These are phyloP conservation scores for Pouteria campechiana DNA, from an alignment of 179 eudicot species.

Conservation along the genomic window DNA sequence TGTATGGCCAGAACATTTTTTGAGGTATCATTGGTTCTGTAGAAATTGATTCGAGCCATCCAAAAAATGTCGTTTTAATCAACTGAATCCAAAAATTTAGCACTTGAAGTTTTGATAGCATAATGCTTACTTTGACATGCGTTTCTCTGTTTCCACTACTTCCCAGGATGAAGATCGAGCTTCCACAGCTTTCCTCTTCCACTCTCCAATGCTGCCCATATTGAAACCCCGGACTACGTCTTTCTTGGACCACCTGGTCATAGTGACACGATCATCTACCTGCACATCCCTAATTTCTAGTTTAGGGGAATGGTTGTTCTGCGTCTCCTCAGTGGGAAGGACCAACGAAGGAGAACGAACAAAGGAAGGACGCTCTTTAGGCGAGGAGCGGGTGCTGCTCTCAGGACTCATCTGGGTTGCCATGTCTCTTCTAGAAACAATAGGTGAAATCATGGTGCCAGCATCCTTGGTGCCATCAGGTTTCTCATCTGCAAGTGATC, in stretches of 20 bases:
- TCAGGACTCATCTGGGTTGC: slow-evolving; percentile 97
- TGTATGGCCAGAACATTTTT: too few species aligned
- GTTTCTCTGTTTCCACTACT: slow-evolving; percentile 43
- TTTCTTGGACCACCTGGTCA: slow-evolving; percentile 76
- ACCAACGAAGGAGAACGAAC: slow-evolving; percentile 41
- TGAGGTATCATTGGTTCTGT: too few species aligned
- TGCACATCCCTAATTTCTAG: slow-evolving; percentile 71
- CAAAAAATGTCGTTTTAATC: too few species aligned
- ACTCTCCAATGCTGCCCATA: slow-evolving; percentile 37
- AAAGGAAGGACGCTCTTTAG: slow-evolving; percentile 32
- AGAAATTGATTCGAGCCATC: too few species aligned
- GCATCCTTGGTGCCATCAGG: slow-evolving; percentile 32
- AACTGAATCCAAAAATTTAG: too few species aligned
- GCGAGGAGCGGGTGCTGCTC: slow-evolving; percentile 55
- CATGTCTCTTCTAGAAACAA: slow-evolving; percentile 78
- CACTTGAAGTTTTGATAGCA: too few species aligned
- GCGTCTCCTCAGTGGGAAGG: slow-evolving; percentile 47
- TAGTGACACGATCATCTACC: slow-evolving; percentile 70
- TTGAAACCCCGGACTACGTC: slow-evolving; percentile 25
- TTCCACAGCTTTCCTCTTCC: slow-evolving; percentile 56
- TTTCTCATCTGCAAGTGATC: slow-evolving; percentile 49
- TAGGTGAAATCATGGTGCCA: slow-evolving; percentile 34
- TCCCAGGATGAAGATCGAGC: slow-evolving; percentile 57
- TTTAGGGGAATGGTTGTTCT: slow-evolving; percentile 30
- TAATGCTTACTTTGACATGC: slow-evolving; percentile 64